phyloP scores from a whole-genome alignment of 345 rosid genomes.

The Eucalyptus sp. region DNA sequence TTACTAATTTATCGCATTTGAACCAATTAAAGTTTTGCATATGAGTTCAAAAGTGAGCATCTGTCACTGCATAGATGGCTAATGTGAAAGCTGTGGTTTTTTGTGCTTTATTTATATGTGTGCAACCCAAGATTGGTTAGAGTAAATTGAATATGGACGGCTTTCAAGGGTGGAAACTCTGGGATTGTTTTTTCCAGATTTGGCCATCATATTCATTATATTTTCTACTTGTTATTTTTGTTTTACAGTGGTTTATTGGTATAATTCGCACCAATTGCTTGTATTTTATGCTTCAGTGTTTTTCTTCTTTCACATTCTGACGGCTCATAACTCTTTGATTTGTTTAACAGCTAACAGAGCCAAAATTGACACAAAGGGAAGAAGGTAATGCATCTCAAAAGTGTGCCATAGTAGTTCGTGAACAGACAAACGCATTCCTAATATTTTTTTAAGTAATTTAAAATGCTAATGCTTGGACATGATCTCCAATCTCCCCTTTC shows the following conservation, averaged over 20 bases:
- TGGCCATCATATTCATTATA: not conserved
- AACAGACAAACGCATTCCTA: not conserved
- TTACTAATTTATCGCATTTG: not conserved
- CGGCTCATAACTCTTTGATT: not conserved
- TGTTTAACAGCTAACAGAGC: constrained; percentile 58
- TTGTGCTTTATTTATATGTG: not conserved
- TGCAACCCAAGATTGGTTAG: not conserved
- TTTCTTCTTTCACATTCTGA: not conserved
- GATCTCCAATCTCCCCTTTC: not conserved
- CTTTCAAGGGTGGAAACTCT: not conserved
- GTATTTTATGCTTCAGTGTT: not conserved
- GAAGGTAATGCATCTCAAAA: constrained; percentile 48
- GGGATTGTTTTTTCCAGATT: not conserved
- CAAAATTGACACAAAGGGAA: constrained; percentile 61
- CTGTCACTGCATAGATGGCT: not conserved
- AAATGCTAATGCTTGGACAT: not conserved
- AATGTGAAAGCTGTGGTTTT: not conserved
- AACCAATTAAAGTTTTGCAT: not conserved
- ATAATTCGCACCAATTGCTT: not conserved
- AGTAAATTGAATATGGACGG: not conserved
- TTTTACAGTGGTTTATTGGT: not conserved
- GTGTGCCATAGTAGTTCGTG: not conserved
- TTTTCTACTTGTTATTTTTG: not conserved
- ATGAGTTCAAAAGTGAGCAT: not conserved
- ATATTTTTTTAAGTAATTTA: not conserved